Percentiles rank a stretch among this genome's conserved stretches.
These are phyloP conservation scores for Pyricularia sp. DNA, from an alignment of 2,329 filamentous ascomycete genomes.

Conservation along the genomic window DNA sequence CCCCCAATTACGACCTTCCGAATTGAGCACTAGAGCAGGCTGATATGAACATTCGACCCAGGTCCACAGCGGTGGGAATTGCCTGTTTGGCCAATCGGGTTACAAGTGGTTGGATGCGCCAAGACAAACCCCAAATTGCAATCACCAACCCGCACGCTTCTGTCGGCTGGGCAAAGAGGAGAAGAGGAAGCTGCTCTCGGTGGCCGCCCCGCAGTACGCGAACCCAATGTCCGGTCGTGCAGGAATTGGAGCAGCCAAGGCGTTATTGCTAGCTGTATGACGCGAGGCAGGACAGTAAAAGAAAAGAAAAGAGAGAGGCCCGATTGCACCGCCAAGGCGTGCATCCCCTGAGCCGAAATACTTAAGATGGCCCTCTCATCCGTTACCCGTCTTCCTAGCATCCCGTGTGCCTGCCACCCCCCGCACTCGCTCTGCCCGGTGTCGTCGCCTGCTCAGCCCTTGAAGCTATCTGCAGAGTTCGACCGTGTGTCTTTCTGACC, in stretches of 20 bases:
- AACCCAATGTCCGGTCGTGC: background rate
- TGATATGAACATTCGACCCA: background rate
- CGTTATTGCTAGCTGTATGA: background rate
- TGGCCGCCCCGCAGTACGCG: background rate
- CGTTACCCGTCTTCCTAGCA: background rate
- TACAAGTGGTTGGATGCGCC: background rate
- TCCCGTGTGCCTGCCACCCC: background rate
- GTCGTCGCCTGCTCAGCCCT: background rate
- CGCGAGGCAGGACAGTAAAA: background rate
- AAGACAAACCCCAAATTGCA: conserved; percentile 6
- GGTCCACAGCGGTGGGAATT: background rate
- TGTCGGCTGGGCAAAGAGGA: background rate
- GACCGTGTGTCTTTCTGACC: background rate
- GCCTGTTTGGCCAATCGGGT: conserved; percentile 3
- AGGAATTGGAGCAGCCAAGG: background rate
- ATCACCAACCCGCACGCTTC: background rate
- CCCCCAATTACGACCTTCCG: conserved; percentile 5
- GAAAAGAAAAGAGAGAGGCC: background rate
- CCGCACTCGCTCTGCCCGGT: background rate
- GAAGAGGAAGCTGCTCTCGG: conserved; percentile 2
- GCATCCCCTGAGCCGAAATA: background rate
- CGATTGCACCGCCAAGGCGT: background rate
- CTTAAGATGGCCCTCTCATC: background rate
- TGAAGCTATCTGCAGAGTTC: background rate
- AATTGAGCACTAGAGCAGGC: background rate